phyloP scores from a whole-genome alignment of 1,284 basidiomycete species.

The Ceratorhiza oryzae-sativae region DNA sequence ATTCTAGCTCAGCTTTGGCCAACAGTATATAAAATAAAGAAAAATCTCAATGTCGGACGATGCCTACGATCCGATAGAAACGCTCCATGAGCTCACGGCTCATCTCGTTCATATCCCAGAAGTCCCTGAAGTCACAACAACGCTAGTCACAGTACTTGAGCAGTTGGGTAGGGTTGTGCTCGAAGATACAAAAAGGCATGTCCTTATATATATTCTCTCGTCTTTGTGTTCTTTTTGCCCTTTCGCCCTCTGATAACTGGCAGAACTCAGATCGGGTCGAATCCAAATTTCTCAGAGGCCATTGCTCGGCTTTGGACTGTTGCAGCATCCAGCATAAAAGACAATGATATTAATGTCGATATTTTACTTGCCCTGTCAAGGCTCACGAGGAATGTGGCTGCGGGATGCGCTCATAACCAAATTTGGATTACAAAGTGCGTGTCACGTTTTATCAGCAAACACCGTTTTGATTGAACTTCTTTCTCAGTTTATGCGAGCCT shows the following conservation, averaged over 20 bases:
- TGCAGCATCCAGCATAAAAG: neutral
- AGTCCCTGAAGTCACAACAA: neutral
- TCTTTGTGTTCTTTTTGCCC: neutral
- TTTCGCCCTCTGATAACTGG: neutral
- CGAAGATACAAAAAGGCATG: neutral
- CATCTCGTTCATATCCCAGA: neutral
- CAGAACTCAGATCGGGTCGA: neutral
- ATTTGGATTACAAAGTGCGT: conserved; percentile 66
- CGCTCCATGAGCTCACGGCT: neutral
- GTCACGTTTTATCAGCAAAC: neutral
- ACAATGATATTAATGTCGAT: neutral
- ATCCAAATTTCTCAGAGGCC: neutral
- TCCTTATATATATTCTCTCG: neutral
- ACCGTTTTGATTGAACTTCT: neutral
- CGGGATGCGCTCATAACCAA: conserved; percentile 71
- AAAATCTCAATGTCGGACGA: too few relatives aligned
- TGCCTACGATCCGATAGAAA: neutral
- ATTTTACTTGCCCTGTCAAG: conserved; percentile 56
- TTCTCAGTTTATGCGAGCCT: conserved; percentile 65
- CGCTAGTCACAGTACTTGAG: neutral
- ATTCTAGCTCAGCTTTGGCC: too few relatives aligned
- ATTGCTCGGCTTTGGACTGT: neutral
- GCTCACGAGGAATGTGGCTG: conserved; percentile 79
- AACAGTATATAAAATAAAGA: too few relatives aligned
- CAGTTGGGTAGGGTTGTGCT: neutral